A percentile compares a stretch with the other conserved stretches of the same genome.
These are phyloP conservation scores for Melastoma candidum DNA, from an alignment of 441 rosid genomes.

Conservation along the genomic window DNA sequence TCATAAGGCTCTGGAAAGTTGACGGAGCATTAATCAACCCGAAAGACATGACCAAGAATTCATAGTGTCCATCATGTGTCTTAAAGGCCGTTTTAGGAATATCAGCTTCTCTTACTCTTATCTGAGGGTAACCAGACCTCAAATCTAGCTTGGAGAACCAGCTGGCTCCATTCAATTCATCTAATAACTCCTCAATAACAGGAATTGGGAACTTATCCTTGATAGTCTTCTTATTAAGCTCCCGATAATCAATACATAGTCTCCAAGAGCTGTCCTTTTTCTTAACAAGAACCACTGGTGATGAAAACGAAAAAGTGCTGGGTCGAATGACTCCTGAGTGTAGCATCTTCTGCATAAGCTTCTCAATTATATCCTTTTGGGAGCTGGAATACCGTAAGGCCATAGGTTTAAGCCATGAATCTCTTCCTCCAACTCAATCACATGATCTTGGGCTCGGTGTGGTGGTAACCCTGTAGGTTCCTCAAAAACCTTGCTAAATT, in stretches of 20 bases:
- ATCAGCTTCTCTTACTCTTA: neutral
- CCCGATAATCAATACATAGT: neutral
- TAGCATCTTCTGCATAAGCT: too few relatives aligned
- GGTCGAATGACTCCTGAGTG: neutral
- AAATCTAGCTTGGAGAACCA: neutral
- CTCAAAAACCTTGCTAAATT: too few relatives aligned
- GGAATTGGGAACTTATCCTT: too few relatives aligned
- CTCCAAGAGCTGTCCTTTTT: neutral
- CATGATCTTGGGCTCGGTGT: slow-evolving; percentile 3
- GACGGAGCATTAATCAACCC: too few relatives aligned
- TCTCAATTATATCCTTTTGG: too few relatives aligned
- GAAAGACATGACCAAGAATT: too few relatives aligned
- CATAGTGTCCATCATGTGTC: neutral
- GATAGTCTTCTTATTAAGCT: too few relatives aligned
- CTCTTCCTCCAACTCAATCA: neutral
- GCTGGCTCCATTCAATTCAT: neutral
- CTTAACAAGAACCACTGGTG: neutral
- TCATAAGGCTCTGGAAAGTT: too few relatives aligned
- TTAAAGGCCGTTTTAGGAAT: neutral
- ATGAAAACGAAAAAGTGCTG: neutral
- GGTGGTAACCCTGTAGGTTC: too few relatives aligned
- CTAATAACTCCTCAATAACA: too few relatives aligned
- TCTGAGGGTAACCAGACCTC: neutral
- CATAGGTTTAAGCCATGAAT: too few relatives aligned
- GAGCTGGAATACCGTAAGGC: too few relatives aligned